These are phyloP conservation scores for Sarocladium brachiariae DNA, from an alignment of 2,329 filamentous ascomycete species.

Conservation along the genomic window DNA sequence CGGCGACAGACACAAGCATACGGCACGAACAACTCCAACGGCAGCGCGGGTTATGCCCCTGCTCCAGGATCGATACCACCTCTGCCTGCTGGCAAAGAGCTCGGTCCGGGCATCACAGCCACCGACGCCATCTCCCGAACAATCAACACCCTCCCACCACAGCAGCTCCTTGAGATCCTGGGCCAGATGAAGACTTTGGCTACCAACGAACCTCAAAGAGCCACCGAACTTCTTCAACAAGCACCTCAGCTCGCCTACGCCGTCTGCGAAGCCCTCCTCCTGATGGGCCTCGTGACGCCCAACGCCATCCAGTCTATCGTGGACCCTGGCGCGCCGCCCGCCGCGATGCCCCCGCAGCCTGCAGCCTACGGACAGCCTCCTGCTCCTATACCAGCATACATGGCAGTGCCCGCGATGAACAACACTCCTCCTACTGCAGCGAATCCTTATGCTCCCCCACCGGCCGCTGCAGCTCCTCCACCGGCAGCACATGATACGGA, in stretches of 20 bases:
- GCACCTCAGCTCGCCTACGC: conserved; percentile 92
- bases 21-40: conserved; percentile 21
- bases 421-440: conserved; percentile 42
- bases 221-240: conserved; percentile 77
- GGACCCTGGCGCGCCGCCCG: conserved; percentile 46
- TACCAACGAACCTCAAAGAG: conserved; percentile 72
- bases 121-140: conserved; percentile 90
- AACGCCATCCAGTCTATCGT: conserved; percentile 76
- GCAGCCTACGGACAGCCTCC: conserved; percentile 28
- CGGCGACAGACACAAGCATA: not conserved
- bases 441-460: conserved; percentile 40
- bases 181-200: conserved; percentile 90
- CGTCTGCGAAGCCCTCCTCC: conserved; percentile 86
- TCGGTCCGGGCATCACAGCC: conserved; percentile 75
- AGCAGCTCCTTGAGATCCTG: conserved; percentile 88
- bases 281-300: conserved; percentile 88
- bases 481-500: conserved; percentile 51
- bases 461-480: conserved; percentile 27
- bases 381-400: conserved; percentile 25
- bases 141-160: conserved; percentile 75
- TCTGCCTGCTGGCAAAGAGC: conserved; percentile 76
- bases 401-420: conserved; percentile 27
- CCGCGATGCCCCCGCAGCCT: conserved; percentile 18
- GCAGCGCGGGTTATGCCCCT: conserved; percentile 25
- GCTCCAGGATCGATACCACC: conserved; percentile 58